A percentile compares a stretch with the other conserved stretches of the same genome.
phyloP scores from a whole-genome alignment of 2,329 filamentous ascomycete species.

The Calonectria montana region DNA sequence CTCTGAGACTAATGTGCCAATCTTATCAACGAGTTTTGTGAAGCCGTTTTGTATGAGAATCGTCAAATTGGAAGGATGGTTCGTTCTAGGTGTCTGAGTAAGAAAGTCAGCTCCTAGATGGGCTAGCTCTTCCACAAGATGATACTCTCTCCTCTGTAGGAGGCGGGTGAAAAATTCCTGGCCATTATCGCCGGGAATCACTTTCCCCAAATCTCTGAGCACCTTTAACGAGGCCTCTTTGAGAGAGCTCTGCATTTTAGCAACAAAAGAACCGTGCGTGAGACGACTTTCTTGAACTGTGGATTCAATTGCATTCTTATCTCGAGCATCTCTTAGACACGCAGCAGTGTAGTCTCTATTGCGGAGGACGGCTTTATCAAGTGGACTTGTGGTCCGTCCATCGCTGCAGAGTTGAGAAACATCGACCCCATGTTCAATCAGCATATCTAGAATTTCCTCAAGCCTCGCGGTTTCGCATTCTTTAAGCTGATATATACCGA shows the following conservation, averaged over 20 bases:
- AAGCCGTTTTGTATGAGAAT: constrained; percentile 33
- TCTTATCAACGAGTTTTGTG: constrained; percentile 29
- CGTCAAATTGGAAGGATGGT: background rate
- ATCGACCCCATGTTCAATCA: constrained; percentile 29
- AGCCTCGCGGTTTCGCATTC: constrained; percentile 15
- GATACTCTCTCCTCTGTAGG: constrained; percentile 34
- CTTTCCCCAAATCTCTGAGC: background rate
- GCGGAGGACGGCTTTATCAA: background rate
- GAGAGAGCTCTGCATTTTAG: background rate
- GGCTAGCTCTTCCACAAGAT: constrained; percentile 34
- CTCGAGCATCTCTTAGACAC: background rate
- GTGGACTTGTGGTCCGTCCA: background rate
- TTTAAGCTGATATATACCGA: too few species aligned
- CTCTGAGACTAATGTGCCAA: constrained; percentile 26
- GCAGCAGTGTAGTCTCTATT: constrained; percentile 22
- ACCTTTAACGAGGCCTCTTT: background rate
- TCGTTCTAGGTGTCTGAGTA: background rate
- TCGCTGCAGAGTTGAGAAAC: background rate
- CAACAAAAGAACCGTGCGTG: background rate
- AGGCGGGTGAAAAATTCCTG: background rate
- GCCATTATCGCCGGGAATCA: background rate
- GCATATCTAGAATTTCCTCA: constrained; percentile 39
- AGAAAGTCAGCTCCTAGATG: constrained; percentile 28
- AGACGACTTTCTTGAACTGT: background rate
- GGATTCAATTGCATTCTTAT: background rate